A percentile compares a stretch with the other conserved stretches of the same genome.
Evolutionary conservation across 192 early-diverging fungal genomes (phyloP).

Genomic region (Glomus cerebriforme): DNA sequence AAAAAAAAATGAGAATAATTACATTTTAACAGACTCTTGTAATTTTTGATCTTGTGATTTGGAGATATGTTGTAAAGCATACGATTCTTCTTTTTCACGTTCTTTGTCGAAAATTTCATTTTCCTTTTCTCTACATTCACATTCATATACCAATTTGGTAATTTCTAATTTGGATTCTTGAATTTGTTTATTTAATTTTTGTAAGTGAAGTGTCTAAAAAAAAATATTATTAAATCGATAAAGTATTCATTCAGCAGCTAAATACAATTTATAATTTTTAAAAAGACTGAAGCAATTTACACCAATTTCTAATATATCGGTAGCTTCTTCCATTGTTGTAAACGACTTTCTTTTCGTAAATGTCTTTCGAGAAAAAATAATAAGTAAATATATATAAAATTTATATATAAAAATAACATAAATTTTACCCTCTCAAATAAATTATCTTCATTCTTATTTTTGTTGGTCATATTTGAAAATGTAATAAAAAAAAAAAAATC

Average conservation of each 20-base stretch:
- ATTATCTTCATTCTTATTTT: neutral
- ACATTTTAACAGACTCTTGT: neutral
- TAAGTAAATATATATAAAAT: neutral
- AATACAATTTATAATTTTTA: neutral
- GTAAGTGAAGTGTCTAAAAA: neutral
- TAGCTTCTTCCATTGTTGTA: neutral
- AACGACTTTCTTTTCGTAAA: neutral
- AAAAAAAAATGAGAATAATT: neutral
- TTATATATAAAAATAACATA: neutral
- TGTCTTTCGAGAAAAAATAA: neutral
- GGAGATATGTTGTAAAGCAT: neutral
- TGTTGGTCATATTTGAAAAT: neutral
- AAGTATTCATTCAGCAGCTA: neutral
- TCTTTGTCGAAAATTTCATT: slow-evolving; percentile 1
- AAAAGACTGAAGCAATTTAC: neutral
- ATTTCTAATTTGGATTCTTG: slow-evolving; percentile 1
- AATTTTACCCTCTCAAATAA: neutral
- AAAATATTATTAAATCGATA: neutral
- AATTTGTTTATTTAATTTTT: neutral
- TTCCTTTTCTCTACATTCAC: slow-evolving; percentile 4
- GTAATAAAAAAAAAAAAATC: no score
- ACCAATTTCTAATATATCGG: neutral
- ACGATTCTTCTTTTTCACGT: slow-evolving; percentile 7
- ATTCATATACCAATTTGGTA: neutral
- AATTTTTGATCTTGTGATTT: neutral